phyloP scores from a whole-genome alignment of 345 rosid genomes.

The Triadica sebifera region DNA sequence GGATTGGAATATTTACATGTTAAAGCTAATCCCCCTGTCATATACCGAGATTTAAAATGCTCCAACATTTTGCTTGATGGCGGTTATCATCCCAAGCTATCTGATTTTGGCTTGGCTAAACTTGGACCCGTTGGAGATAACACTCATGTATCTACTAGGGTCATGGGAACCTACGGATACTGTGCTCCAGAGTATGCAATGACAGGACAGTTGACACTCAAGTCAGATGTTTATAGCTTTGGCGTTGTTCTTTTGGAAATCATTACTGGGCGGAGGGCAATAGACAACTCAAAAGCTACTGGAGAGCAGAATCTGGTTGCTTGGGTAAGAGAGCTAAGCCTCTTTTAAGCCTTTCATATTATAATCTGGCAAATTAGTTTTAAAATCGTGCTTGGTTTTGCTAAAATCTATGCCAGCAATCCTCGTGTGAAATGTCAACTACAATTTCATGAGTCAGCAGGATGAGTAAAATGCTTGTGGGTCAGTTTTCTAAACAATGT shows the following conservation, averaged over 20 bases:
- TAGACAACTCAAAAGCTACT: slow-evolving; percentile 49
- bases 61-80: slow-evolving; percentile 80
- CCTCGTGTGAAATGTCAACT: not conserved
- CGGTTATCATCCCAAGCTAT: slow-evolving; percentile 71
- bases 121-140: slow-evolving; percentile 89
- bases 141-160: slow-evolving; percentile 90
- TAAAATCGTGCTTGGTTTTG: not conserved
- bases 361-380: not conserved
- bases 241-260: slow-evolving; percentile 89
- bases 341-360: not conserved
- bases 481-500: no score
- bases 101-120: slow-evolving; percentile 95
- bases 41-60: slow-evolving; percentile 87
- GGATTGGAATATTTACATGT: slow-evolving; percentile 87
- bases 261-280: slow-evolving; percentile 88
- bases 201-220: slow-evolving; percentile 88
- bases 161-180: slow-evolving; percentile 96
- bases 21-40: slow-evolving; percentile 70
- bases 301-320: slow-evolving; percentile 75
- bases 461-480: no score
- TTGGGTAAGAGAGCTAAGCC: slow-evolving; percentile 56
- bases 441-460: not conserved
- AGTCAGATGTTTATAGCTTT: slow-evolving; percentile 89
- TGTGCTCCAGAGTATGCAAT: slow-evolving; percentile 96
- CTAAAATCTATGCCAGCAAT: not conserved